These are phyloP conservation scores for Saturnispora silvae DNA, from an alignment of 805 yeast species.

Conservation along the genomic window DNA sequence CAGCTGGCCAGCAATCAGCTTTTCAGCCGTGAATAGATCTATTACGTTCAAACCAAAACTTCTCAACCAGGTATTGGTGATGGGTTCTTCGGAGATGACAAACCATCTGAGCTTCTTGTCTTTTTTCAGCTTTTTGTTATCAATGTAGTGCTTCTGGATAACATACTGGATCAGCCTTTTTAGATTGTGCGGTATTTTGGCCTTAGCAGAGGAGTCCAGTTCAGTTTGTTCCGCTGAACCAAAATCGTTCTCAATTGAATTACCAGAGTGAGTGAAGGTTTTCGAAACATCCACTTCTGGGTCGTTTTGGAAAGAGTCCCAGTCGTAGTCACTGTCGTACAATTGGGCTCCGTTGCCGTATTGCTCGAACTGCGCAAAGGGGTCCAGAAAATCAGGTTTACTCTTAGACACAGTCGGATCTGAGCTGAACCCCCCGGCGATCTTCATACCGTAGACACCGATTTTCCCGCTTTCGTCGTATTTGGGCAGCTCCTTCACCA, in stretches of 20 bases:
- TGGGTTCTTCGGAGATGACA: slow-evolving; percentile 50
- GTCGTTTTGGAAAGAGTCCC: background rate
- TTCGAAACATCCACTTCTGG: slow-evolving; percentile 4
- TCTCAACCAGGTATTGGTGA: slow-evolving; percentile 41
- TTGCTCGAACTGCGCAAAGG: slow-evolving; percentile 8
- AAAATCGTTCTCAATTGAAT: slow-evolving; percentile 10
- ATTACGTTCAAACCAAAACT: slow-evolving; percentile 44
- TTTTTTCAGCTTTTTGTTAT: slow-evolving; percentile 19
- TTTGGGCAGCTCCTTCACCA: slow-evolving; percentile 26
- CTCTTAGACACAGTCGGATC: background rate
- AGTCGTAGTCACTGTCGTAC: slow-evolving; percentile 4
- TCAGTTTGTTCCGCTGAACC: too few species aligned
- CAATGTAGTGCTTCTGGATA: slow-evolving; percentile 40
- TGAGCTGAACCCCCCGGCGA: slow-evolving; percentile 13
- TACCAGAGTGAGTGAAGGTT: slow-evolving; percentile 2
- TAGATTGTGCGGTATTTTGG: slow-evolving; percentile 42
- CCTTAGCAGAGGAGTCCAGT: too few species aligned
- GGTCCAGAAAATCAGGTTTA: slow-evolving; percentile 2
- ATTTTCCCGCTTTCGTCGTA: slow-evolving; percentile 9
- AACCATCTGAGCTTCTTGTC: slow-evolving; percentile 35
- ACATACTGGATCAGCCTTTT: slow-evolving; percentile 41
- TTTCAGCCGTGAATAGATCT: slow-evolving; percentile 23
- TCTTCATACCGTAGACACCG: slow-evolving; percentile 15
- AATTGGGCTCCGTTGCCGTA: background rate
- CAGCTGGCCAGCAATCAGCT: slow-evolving; percentile 1